Percentiles rank a stretch among this genome's conserved stretches.
These are phyloP conservation scores for Ophiostoma ulmi DNA, from an alignment of 2,329 filamentous ascomycete genomes.

Conservation along the genomic window DNA sequence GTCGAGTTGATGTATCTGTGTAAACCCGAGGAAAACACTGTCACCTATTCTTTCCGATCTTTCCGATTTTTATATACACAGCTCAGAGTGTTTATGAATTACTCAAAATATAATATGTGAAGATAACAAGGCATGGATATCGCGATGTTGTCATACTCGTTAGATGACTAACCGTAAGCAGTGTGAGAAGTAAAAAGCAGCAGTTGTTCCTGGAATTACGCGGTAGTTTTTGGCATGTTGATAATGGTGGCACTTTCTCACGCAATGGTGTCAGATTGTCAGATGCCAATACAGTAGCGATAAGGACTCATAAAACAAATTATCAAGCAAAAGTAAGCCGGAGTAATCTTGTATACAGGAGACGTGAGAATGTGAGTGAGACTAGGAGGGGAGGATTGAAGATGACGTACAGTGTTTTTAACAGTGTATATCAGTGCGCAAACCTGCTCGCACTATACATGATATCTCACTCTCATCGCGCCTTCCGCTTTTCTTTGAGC, in stretches of 20 bases:
- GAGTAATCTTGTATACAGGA: not conserved
- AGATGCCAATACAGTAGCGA: not conserved
- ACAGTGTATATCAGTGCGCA: not conserved
- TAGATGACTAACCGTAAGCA: not conserved
- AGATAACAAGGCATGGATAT: not conserved
- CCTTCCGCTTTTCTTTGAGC: not conserved
- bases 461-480: not conserved
- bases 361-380: not conserved
- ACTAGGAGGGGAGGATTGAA: not conserved
- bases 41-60: not conserved
- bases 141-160: not conserved
- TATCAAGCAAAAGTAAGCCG: not conserved
- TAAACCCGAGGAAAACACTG: no score
- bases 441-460: not conserved
- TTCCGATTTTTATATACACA: not conserved
- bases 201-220: conserved; percentile 25
- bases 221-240: conserved; percentile 25
- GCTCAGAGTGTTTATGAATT: not conserved
- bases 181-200: not conserved
- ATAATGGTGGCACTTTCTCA: not conserved
- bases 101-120: not conserved
- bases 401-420: not conserved
- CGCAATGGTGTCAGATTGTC: conserved; percentile 19
- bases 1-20: not conserved
- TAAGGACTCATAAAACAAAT: not conserved